Evolutionary conservation across 2,329 filamentous ascomycete genomes (phyloP), one percentile per base, ranked within the genome.

Genomic region (Allantophomopsis lycopodina): DNA sequence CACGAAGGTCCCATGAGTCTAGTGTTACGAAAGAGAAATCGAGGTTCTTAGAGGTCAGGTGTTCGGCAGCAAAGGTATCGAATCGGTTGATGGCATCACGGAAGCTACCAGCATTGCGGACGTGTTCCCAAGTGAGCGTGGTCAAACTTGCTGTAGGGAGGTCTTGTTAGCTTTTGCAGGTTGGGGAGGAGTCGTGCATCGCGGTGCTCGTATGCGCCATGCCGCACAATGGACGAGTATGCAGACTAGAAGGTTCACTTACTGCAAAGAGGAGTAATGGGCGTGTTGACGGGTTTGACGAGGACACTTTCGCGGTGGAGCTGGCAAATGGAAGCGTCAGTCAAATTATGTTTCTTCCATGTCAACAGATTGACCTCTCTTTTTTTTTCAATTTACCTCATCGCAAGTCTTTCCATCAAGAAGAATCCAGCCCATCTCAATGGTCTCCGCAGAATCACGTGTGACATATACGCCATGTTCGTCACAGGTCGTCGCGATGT

Each of bases 401-500:
- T 95, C 88, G 53, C 87, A 83, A 47, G 76, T 82, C 67, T 89
- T 91, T 49, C 86, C 82, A 60, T 95, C 88, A 47, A 95, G 72
- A 55, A 98, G 67, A 57, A 96, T 94, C 91, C 91, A 98, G 48
- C 89, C 91, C 58, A 98, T 74, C 73, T 98, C 91, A 62, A 98
- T 98, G 50, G 98, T 91, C 68, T 98, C 91, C 46, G 91, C 91
- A 43, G 91, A 96, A 65, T 98, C 91, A 66, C 96, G 96, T 44
- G 91, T 98, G 43, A 98, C 91, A 63, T 98, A 98, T 49, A 98
- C 91, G 47, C 91, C 91, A 65, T 98, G 91, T 63, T 98, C 91
- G 62, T 98, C 91, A 65, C 91, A 98, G 51, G 91, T 98, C 30
- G 91, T 98, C 48, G 91, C 91, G 57, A 96, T 89, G 64, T 98